Conservation (phyloP, 371 early-diverging fungal species). For the Rhizopus sp. region DNA sequence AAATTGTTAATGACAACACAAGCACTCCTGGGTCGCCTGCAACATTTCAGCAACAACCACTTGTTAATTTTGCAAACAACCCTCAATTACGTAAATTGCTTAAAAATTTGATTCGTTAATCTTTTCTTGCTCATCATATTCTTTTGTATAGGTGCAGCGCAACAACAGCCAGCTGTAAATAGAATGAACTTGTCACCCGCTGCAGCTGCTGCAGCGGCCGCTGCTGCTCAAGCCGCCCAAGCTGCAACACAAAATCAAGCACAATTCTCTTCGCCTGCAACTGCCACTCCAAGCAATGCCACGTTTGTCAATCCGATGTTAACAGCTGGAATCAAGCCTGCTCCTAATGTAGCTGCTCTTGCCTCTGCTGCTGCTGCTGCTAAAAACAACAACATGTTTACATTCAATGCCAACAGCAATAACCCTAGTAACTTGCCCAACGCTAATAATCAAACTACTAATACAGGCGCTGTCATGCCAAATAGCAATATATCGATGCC, state of each 20-base stretch:
- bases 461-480: background rate
- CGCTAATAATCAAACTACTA: slow-evolving; percentile 1
- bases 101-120: background rate
- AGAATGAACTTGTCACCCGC: slow-evolving; percentile 21
- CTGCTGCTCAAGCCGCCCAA: slow-evolving; percentile 16
- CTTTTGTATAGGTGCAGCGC: slow-evolving; percentile 11
- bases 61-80: slow-evolving; percentile 18
- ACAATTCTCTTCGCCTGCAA: background rate
- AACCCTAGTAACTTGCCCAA: slow-evolving; percentile 11
- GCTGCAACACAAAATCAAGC: slow-evolving; percentile 10
- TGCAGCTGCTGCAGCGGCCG: slow-evolving; percentile 11
- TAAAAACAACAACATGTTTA: slow-evolving; percentile 25
- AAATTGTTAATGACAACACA: background rate
- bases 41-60: slow-evolving; percentile 20
- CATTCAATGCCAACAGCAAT: slow-evolving; percentile 16
- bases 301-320: slow-evolving; percentile 1
- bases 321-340: slow-evolving; percentile 2
- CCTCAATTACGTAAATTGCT: slow-evolving; percentile 30
- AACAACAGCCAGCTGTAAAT: slow-evolving; percentile 20
- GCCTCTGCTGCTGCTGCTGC: slow-evolving; percentile 18
- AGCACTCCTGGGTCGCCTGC: slow-evolving; percentile 27
- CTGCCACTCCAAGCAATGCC: slow-evolving; percentile 1
- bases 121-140: no score
- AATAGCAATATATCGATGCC: slow-evolving; percentile 2
- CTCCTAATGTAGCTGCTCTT: slow-evolving; percentile 12